A percentile compares a stretch with the other conserved stretches of the same genome.
Conservation (phyloP, 805 yeast species). For the Candida saitoana region DNA sequence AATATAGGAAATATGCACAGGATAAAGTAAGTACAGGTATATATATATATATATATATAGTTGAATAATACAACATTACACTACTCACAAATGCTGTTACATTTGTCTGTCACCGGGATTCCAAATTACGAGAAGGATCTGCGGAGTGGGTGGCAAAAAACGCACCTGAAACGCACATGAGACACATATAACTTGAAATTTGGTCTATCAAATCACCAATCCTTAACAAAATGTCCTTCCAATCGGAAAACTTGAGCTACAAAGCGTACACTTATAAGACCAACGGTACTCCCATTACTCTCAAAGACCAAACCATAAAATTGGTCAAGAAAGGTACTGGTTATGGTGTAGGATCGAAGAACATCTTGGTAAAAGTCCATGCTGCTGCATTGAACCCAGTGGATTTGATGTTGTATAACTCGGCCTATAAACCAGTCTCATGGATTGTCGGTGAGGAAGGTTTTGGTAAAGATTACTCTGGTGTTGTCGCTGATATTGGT, state of each 20-base stretch:
- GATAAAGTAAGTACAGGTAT: too few relatives aligned
- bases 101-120: too few relatives aligned
- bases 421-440: constrained; percentile 10
- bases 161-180: too few relatives aligned
- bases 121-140: too few relatives aligned
- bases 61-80: too few relatives aligned
- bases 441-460: constrained; percentile 15
- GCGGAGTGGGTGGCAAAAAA: too few relatives aligned
- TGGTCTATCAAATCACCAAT: too few relatives aligned
- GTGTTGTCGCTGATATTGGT: constrained; percentile 30
- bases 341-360: neutral
- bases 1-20: too few relatives aligned
- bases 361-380: constrained; percentile 27
- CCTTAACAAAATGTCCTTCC: neutral
- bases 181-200: too few relatives aligned
- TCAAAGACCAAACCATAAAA: neutral
- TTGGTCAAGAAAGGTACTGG: neutral
- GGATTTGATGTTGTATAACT: constrained; percentile 21
- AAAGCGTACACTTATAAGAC: constrained; percentile 3
- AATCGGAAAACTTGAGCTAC: neutral
- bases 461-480: constrained; percentile 31
- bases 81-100: too few relatives aligned
- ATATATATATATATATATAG: too few relatives aligned
- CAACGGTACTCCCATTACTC: neutral
- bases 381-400: constrained; percentile 33